These are phyloP conservation scores for Talaromyces atroroseus DNA, from an alignment of 2,329 filamentous ascomycete species.

Conservation along the genomic window DNA sequence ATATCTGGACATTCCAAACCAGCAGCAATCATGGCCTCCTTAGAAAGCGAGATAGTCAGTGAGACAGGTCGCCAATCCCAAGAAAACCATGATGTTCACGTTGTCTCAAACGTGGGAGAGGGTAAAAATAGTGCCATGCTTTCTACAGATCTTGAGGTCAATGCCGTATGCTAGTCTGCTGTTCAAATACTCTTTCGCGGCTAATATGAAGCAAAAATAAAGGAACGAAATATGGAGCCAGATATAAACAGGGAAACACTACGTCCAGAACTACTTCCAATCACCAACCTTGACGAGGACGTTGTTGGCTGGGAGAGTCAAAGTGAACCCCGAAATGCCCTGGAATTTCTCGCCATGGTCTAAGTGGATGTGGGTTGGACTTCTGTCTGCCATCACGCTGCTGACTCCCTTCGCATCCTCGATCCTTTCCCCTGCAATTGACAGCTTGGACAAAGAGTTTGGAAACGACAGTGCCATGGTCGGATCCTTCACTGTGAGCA, in stretches of 20 bases:
- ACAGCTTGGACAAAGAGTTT: conserved; percentile 21
- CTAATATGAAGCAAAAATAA: too few relatives aligned
- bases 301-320: conserved; percentile 57
- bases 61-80: too few relatives aligned
- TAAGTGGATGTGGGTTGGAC: conserved; percentile 24
- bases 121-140: too few relatives aligned
- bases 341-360: conserved; percentile 44
- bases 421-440: conserved; percentile 27
- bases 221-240: too few relatives aligned
- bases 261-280: conserved; percentile 28
- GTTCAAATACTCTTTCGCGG: too few relatives aligned
- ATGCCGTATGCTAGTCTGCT: too few relatives aligned
- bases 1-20: too few relatives aligned
- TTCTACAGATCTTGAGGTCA: too few relatives aligned
- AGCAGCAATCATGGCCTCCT: too few relatives aligned
- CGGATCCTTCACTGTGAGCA: conserved; percentile 27
- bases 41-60: too few relatives aligned
- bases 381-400: conserved; percentile 27
- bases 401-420: conserved; percentile 30
- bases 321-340: conserved; percentile 53
- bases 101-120: too few relatives aligned
- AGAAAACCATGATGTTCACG: too few relatives aligned
- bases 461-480: conserved; percentile 20
- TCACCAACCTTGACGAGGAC: conserved; percentile 48
- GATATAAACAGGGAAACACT: background rate